Conservation (phyloP, 495 filamentous ascomycete species). For the Aspergillus ostianus region DNA sequence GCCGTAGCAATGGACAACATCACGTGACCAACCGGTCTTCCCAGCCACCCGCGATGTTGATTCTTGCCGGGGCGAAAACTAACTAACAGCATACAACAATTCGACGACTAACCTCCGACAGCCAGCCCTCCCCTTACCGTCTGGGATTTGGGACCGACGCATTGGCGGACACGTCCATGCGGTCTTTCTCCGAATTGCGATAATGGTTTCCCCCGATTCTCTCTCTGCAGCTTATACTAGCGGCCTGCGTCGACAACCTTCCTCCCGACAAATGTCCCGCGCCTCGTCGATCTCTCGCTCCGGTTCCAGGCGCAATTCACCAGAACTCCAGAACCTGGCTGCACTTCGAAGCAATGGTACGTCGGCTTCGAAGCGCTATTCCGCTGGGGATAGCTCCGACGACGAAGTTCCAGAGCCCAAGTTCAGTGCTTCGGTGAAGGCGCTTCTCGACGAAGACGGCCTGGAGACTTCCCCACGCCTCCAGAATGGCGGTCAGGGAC, state of each 20-base stretch:
- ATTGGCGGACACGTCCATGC: conserved; percentile 20
- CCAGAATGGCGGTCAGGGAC: conserved; percentile 37
- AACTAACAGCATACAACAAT: conserved; percentile 15
- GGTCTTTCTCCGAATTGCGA: conserved; percentile 18
- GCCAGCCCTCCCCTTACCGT: conserved; percentile 9
- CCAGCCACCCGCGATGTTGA: conserved; percentile 26
- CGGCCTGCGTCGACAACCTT: conserved; percentile 34
- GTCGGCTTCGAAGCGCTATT: conserved; percentile 33
- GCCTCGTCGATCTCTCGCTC: conserved; percentile 38
- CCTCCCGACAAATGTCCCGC: conserved; percentile 41
- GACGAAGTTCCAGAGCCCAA: conserved; percentile 72
- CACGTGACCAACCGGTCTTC: conserved; percentile 17
- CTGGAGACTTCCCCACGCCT: conserved; percentile 52
- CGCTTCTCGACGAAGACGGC: conserved; percentile 65
- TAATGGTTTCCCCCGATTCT: conserved; percentile 42
- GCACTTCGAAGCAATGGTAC: conserved; percentile 21
- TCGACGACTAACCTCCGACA: conserved; percentile 15
- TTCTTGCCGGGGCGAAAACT: conserved; percentile 7
- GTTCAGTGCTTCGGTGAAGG: conserved; percentile 76
- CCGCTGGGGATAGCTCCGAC: conserved; percentile 69
- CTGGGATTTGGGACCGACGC: conserved; percentile 15
- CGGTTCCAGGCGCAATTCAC: conserved; percentile 41
- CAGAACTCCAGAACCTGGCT: conserved; percentile 26
- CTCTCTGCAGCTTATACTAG: conserved; percentile 37
- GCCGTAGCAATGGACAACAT: conserved; percentile 19